Base-by-base conservation (phyloP, 2,329 filamentous ascomycete species). In the Aureobasidium uvarum region DNA sequence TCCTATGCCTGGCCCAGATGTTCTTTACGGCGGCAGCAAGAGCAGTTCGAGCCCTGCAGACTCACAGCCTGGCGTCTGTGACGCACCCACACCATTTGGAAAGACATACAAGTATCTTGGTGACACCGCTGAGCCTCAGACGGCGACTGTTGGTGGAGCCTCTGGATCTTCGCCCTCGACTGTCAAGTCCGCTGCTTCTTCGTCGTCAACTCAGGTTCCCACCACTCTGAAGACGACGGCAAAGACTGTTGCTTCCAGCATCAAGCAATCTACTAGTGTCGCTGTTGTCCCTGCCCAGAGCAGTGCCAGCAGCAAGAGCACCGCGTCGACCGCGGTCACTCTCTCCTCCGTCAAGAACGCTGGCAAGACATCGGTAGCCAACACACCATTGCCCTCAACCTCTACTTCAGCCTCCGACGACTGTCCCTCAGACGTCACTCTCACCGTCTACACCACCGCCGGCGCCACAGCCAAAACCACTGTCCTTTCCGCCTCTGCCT, bases 1-100 rank as follows among this genome's bases (percentile, higher is more conserved):
- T 67, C 77, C 78, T 2, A 66, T 76, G 48, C 78, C 79, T 18
- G 80, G 80, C 0, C 67, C 69, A 1, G 74, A 77, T 52, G 77
- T 81, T 3, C 66, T 71, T 5, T 81, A 78, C 64, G 77, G 72
- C 5, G 73, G 73, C 54, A 74, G 72, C 4, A 69, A 75, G 23
- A 74, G 67, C 59, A 70, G 69, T 45, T 72, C 69, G 1, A 73
- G 71, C 39, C 52, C 71, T 3, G 52, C 71, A 3, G 68, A 71
- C 5, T 56, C 41, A 1, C 2, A 43, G 2, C 25, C 67, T 1
- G 73, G 74, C 20, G 68, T 70, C 16, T 77, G 76, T 65, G 74
- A 77, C 39, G 67, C 67, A 23, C 65, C 72, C 7, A 70, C 67
- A 36, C 70, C 72, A 25, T 72, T 70, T 48, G 72, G 73, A 13